Evolutionary conservation across 768 basidiomycete genomes (phyloP), one percentile per base, ranked within the genome.

Genomic region (Chalciporus piperatus): DNA sequence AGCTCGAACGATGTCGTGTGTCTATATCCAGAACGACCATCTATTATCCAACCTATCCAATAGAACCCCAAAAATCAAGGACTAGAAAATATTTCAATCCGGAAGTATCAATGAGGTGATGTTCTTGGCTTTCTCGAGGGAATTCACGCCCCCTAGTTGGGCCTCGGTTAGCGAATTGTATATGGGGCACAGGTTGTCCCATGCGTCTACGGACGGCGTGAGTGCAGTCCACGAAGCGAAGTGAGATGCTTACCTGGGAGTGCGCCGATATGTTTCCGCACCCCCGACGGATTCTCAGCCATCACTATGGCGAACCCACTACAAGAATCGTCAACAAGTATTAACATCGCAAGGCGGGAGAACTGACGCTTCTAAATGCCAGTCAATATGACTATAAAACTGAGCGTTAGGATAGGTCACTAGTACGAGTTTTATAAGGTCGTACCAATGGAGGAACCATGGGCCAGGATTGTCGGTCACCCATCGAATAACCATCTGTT

Each of bases 391-490:
- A 43, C 66, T 67, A 38, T 49, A 20, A n/a, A 16, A 7, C 7
- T n/a, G 13, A 11, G 22, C 10, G 38, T 58, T 40, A 58, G 35
- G 6, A 51, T 16, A 37, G 1, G 19, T 22, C 12, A 17, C 16
- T 20, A 6, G 17, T 35, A 14, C 2, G 8, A 14, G 33, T 6
- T 40, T 16, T 11, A 44, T 16, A 19, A 47, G 12, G 27, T 28
- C 25, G 39, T 48, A 67, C 66, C 67, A 77, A 50, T 77, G 76
- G 35, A 76, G 54, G 55, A 77, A 69, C 78, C 81, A 83, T 11
- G 79, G 76, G 6, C 85, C 84, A 1, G 82, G 70, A 62, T 87
- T 87, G 56, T 87, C 80, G 3, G 84, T 83, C 17, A 71, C 66
- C 64, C 79, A 86, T 39, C 84, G 76, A 30, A 87, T 68, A 8